Evolutionary conservation across 2,329 filamentous ascomycete species (phyloP), one percentile per base, ranked within the genome.

Genomic region (Microascus cirrosus): DNA sequence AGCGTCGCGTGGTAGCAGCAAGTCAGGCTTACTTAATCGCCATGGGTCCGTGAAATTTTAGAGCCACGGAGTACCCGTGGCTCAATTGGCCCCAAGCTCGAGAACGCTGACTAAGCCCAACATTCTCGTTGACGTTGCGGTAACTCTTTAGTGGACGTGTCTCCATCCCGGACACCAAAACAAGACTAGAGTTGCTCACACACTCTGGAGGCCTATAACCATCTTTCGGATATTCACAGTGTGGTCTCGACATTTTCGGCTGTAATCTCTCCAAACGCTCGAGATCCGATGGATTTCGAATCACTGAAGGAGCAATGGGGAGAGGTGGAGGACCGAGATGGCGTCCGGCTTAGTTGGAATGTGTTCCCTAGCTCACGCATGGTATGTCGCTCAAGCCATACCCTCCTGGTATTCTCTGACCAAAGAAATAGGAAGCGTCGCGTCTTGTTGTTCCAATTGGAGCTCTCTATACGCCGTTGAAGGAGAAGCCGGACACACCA

Each of bases 361-460:
- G 95, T 95, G 61, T 95, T 99, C 69, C 94, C 94, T 55, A 96
- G 92, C 77, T 93, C 93, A 68, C 90, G 94, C 71, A 96, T 99
- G 91, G 92, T 90, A 66, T 66, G 81, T 50, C 22, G 20, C 6
- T n/a, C n/a, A 20, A 32, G 28, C 28, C 12, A n/a, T 50, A n/a
- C 20, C 8, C 22, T 50, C 4, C 12, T 22, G 20, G n/a, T 13
- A 12, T 20, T 11, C 4, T 13, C 7, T 24, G n/a, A 50, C 11
- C 45, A 24, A 50, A 50, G 3, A 20, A 22, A 22, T 13, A 95
- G 89, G 92, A 96, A 85, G 92, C 92, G 59, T 96, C 91, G 60
- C 84, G 92, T 61, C 84, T 96, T 57, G 92, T 96, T 62, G 94
- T 97, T 39, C 94, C 94, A 61, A 96, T 99, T 67, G 94, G 92